Conservation (phyloP, 805 yeast species). For the Candida ovalis region DNA sequence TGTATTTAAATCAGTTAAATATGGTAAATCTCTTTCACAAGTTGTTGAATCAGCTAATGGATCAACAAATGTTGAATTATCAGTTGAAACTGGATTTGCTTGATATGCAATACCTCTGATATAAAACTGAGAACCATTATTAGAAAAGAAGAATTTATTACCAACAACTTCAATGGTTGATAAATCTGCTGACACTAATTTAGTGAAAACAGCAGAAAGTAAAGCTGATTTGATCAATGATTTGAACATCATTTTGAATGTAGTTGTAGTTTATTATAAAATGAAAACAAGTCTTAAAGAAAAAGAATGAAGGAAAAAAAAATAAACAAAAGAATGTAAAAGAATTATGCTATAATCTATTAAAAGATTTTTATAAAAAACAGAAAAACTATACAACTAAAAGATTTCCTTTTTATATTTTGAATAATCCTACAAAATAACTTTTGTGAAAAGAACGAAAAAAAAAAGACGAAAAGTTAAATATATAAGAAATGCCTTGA, state of each 20-base stretch:
- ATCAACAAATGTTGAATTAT: slow-evolving; percentile 52
- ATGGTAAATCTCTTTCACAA: slow-evolving; percentile 74
- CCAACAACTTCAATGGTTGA: slow-evolving; percentile 73
- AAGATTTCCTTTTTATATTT: no score
- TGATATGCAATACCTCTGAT: slow-evolving; percentile 81
- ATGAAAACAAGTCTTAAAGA: background rate
- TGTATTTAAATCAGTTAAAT: slow-evolving; percentile 56
- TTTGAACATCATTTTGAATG: slow-evolving; percentile 34
- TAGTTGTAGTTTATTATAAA: background rate
- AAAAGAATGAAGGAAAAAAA: background rate
- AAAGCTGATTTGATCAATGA: slow-evolving; percentile 30
- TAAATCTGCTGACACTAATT: slow-evolving; percentile 37
- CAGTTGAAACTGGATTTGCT: slow-evolving; percentile 53
- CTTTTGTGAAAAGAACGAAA: no score
- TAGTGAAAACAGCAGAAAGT: slow-evolving; percentile 18
- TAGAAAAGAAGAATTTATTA: slow-evolving; percentile 71
- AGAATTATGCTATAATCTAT: no score
- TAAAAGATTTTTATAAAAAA: no score
- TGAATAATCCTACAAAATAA: no score
- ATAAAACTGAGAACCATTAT: slow-evolving; percentile 76
- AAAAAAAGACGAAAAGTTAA: no score
- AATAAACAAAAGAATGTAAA: no score
- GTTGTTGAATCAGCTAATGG: slow-evolving; percentile 61
- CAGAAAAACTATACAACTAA: no score
- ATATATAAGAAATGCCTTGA: no score